phyloP scores from a whole-genome alignment of 352 stramenopile genomes.

The Aphanomyces stellatus region DNA sequence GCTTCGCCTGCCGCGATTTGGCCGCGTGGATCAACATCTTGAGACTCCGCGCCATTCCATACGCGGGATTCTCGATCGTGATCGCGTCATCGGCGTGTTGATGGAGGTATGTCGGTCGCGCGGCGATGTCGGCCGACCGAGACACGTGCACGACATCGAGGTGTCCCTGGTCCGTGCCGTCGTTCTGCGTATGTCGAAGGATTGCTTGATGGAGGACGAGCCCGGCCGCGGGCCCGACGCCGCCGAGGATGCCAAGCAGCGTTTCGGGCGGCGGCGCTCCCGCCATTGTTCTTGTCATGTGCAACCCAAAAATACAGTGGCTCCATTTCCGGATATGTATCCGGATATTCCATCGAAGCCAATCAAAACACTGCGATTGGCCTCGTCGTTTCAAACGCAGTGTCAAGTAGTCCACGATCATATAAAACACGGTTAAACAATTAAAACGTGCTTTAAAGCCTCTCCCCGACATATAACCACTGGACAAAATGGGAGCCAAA shows the following conservation, averaged over 20 bases:
- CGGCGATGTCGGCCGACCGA: conserved; percentile 64
- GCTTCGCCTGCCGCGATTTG: conserved; percentile 26
- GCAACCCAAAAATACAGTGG: background rate
- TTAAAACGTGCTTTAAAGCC: too few species aligned
- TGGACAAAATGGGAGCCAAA: too few species aligned
- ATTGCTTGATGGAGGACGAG: conserved; percentile 68
- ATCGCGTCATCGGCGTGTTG: background rate
- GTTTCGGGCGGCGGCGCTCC: background rate
- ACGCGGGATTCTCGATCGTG: conserved; percentile 50
- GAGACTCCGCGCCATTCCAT: conserved; percentile 64
- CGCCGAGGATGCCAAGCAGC: conserved; percentile 64
- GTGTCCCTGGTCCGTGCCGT: conserved; percentile 53
- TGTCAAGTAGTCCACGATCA: too few species aligned
- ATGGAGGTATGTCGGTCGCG: conserved; percentile 42
- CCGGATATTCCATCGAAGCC: too few species aligned
- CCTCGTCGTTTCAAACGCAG: too few species aligned
- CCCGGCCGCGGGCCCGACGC: conserved; percentile 55
- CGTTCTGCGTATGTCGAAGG: conserved; percentile 54
- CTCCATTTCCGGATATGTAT: background rate
- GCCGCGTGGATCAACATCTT: conserved; percentile 54
- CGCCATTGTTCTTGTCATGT: background rate
- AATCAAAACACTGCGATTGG: too few species aligned
- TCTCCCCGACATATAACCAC: too few species aligned
- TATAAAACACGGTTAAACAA: too few species aligned
- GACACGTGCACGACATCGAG: conserved; percentile 65